These are phyloP conservation scores for Terana coerulea DNA, from an alignment of 768 basidiomycete species.

Conservation along the genomic window DNA sequence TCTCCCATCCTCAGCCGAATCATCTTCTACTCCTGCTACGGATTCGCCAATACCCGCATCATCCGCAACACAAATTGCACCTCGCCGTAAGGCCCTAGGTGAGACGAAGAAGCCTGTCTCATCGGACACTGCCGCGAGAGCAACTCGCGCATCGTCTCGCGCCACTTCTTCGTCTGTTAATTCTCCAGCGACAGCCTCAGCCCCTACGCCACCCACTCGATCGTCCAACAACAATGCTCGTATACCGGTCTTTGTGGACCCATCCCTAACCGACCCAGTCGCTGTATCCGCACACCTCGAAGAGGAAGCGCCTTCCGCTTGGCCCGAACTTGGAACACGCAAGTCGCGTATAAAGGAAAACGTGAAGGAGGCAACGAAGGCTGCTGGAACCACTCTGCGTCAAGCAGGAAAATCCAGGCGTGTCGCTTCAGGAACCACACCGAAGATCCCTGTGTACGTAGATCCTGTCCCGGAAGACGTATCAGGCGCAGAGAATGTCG, in stretches of 20 bases:
- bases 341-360: conserved; percentile 81
- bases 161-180: conserved; percentile 10
- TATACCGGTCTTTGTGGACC: conserved; percentile 69
- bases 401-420: conserved; percentile 58
- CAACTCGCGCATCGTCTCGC: conserved; percentile 26
- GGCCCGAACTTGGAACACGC: conserved; percentile 74
- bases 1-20: conserved; percentile 32
- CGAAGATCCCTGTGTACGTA: conserved; percentile 62
- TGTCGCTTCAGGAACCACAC: conserved; percentile 37
- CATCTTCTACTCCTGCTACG: conserved; percentile 27
- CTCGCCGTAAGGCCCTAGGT: conserved; percentile 42
- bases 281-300: conserved; percentile 23
- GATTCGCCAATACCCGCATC: conserved; percentile 19
- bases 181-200: conserved; percentile 27
- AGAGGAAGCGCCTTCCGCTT: conserved; percentile 39
- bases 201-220: conserved; percentile 29
- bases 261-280: conserved; percentile 45
- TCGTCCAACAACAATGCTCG: conserved; percentile 47
- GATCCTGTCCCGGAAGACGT: conserved; percentile 50
- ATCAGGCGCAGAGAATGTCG: conserved; percentile 8
- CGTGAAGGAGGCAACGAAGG: conserved; percentile 62
- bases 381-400: conserved; percentile 61
- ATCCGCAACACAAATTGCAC: conserved; percentile 27
- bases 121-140: conserved; percentile 21
- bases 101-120: conserved; percentile 36